Evolutionary conservation across 495 filamentous ascomycete species (phyloP), one percentile per base, ranked within the genome.

Genomic region (Aspergillus incahuasiensis): DNA sequence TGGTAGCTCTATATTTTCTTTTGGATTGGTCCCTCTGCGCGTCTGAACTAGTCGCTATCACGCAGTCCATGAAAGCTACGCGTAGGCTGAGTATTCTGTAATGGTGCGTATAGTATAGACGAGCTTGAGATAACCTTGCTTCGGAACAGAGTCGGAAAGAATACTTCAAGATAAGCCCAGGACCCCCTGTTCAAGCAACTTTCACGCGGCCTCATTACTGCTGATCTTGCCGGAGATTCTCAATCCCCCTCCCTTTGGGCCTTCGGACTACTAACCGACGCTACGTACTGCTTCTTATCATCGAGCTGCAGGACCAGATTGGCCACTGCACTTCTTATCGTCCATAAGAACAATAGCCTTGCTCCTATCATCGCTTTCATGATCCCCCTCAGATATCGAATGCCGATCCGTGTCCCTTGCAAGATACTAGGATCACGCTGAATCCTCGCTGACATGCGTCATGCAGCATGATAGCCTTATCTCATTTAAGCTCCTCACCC

Each of bases 231-330:
- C 32, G 8, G 32, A 35, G 2, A 7, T 35, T 11, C 32, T 15
- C 2, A 35, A 24, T 38, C 43, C 40, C 38, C 44, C 40, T 38
- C 44, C 53, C 16, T 20, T 34, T 30, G 18, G 39, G 35, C 53
- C 53, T 30, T 34, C 12, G 18, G 20, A 41, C 54, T 56, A 41
- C 54, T 56, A 56, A 25, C 22, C 7, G 21, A 20, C 54, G 38
- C 45, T 28, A n/a, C n/a, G n/a, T n/a, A 56, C 35, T 12, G 54
- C 35, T 32, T 48, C 54, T 49, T 56, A 56, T 56, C 54, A 48
- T 48, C 22, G 13, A 18, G 12, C 24, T 16, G n/a, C 41, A 49
- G 15, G 52, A 64, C 63, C 60, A 66, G 60, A 68, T 65, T 67
- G 66, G 66, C 57, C 64, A 59, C 63, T 41, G 5, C 9, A n/a